These are phyloP conservation scores for Jackrogersella multiformis DNA, from an alignment of 495 filamentous ascomycete genomes.

Conservation along the genomic window DNA sequence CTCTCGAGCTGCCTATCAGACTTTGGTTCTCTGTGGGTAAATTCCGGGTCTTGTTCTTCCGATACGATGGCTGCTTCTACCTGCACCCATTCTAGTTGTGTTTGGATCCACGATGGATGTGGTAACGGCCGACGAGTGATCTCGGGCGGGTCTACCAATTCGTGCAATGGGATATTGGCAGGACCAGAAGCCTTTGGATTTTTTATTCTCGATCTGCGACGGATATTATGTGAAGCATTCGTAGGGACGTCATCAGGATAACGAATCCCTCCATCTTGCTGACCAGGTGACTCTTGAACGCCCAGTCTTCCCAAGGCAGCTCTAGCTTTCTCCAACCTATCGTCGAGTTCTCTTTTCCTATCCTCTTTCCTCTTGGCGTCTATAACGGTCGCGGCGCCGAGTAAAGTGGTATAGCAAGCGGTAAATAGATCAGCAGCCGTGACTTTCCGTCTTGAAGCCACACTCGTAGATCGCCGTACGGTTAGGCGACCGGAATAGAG, in stretches of 20 bases:
- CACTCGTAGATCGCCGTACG: constrained; percentile 62
- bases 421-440: constrained; percentile 71
- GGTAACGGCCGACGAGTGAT: constrained; percentile 22
- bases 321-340: constrained; percentile 60
- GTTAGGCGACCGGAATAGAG: constrained; percentile 62
- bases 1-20: constrained; percentile 29
- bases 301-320: constrained; percentile 47
- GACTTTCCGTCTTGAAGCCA: constrained; percentile 61
- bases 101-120: constrained; percentile 29
- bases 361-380: constrained; percentile 71
- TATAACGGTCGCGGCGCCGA: constrained; percentile 73
- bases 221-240: background rate
- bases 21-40: constrained; percentile 40
- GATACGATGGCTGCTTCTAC: constrained; percentile 34
- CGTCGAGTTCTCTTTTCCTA: constrained; percentile 70
- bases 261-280: constrained; percentile 15
- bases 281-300: constrained; percentile 28
- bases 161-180: constrained; percentile 12
- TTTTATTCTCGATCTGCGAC: background rate
- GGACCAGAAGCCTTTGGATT: background rate
- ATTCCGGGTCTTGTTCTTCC: constrained; percentile 31
- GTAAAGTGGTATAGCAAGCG: constrained; percentile 74
- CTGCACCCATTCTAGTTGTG: constrained; percentile 38
- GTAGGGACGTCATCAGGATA: background rate
- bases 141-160: constrained; percentile 27